A percentile compares a stretch with the other conserved stretches of the same genome.
phyloP scores from a whole-genome alignment of 352 stramenopile species.

The Pythium chondricola region DNA sequence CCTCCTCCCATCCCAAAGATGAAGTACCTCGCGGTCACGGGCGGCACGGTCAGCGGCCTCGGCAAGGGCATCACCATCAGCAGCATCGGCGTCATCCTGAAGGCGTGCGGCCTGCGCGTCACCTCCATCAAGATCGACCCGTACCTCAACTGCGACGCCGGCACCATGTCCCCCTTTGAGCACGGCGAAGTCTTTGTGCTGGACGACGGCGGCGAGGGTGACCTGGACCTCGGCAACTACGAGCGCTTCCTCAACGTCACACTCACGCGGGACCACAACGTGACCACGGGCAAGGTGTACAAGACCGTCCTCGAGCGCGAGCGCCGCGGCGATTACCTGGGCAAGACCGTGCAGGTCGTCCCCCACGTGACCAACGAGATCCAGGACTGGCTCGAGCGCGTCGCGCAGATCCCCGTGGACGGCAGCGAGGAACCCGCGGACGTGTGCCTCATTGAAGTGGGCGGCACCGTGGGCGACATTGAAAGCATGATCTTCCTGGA shows the following conservation, averaged over 20 bases:
- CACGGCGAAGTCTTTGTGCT: conserved; percentile 98
- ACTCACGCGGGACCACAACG: conserved; percentile 97
- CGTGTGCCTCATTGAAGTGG: conserved; percentile 99
- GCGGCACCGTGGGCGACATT: conserved; percentile 99
- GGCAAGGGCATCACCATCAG: conserved; percentile 99
- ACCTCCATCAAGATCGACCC: conserved; percentile 99
- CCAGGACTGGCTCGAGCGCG: conserved; percentile 97
- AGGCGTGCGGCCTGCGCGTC: conserved; percentile 92
- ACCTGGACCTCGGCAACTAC: conserved; percentile 99
- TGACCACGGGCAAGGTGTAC: conserved; percentile 99
- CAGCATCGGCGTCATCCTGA: conserved; percentile 97
- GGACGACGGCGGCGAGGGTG: conserved; percentile 95
- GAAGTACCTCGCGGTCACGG: conserved; percentile 98
- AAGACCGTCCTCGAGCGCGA: conserved; percentile 95
- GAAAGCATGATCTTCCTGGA: conserved; percentile 99
- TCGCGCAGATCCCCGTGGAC: conserved; percentile 94
- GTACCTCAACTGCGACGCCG: conserved; percentile 98
- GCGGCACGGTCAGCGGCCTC: conserved; percentile 97
- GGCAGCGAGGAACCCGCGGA: conserved; percentile 81
- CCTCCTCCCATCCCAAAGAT: conserved; percentile 35
- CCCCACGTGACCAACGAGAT: conserved; percentile 94
- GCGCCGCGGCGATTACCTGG: conserved; percentile 95
- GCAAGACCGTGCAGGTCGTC: conserved; percentile 99
- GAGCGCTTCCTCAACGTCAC: conserved; percentile 96
- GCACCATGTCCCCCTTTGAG: conserved; percentile 97